Evolutionary conservation across 441 rosid species (phyloP), one percentile per base, ranked within the genome.

Genomic region (Lepidium campestre): DNA sequence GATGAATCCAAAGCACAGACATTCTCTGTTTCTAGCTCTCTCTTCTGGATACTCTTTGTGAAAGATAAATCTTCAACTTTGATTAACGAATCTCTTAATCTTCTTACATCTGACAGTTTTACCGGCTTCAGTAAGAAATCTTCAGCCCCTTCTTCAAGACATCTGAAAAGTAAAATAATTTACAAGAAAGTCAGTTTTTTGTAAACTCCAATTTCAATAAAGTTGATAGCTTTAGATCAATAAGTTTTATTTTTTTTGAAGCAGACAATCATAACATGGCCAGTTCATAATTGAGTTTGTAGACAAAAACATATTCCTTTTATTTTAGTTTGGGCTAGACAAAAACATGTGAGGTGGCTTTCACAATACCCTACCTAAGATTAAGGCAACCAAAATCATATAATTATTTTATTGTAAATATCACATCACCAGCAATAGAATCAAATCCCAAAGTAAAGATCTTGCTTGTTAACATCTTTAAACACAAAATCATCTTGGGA

Each of bases 81-180:
- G 60, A 75, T 73, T 29, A 88, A 18, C 73, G 68, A 83, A 61
- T 88, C 86, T 71, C 76, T 91, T 50, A 91, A 50, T 53, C 95
- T 72, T 73, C 55, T 75, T 14, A 91, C 93, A 48, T 91, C 96
- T 2, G 96, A 70, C 13, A 83, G 72, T 78, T 86, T 88, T 39
- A 91, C 91, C 0, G 97, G 96, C 79, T 91, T 88, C 27, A 91
- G 62, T 31, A 91, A 57, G 70, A 75, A 91, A 40, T 91, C 96
- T 74, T 86, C 90, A 41, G 97, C 96, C 6, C 96, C 97, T 83
- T 88, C 90, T 65, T 88, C 97, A 64, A 88, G 80, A 72, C 96
- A 91, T 55, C 93, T 88, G 82, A 40, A 40, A 60, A 31, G 29
- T 6, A 48, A 39, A 50, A 49, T 36, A 27, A 56, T 27, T 3